Conservation (phyloP, 1,139 yeast genomes). For the Arxiozyma bovina region DNA sequence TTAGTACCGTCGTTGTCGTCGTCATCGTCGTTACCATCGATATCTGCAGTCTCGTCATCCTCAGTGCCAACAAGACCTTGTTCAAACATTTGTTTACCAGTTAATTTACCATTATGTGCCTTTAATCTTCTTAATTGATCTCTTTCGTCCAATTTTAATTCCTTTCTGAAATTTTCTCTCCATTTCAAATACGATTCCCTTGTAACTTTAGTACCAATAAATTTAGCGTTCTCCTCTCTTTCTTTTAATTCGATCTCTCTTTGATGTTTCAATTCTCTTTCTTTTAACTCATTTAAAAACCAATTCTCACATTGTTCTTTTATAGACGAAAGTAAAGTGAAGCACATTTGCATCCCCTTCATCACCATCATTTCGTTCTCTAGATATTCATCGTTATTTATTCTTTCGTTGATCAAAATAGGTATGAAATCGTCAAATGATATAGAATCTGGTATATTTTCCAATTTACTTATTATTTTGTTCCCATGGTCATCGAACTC, state of each 20-base stretch:
- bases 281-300: constrained; percentile 49
- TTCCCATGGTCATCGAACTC: constrained; percentile 41
- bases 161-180: constrained; percentile 55
- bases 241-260: constrained; percentile 48
- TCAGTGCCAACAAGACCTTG: constrained; percentile 68
- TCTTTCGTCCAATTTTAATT: constrained; percentile 47
- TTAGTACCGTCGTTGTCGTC: background rate
- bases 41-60: constrained; percentile 38
- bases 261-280: constrained; percentile 51
- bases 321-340: constrained; percentile 63
- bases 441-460: constrained; percentile 49
- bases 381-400: constrained; percentile 50
- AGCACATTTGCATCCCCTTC: constrained; percentile 76
- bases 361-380: constrained; percentile 46
- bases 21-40: constrained; percentile 5
- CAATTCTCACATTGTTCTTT: constrained; percentile 71
- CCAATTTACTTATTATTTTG: constrained; percentile 33
- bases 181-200: constrained; percentile 59
- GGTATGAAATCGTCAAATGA: constrained; percentile 44
- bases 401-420: constrained; percentile 28
- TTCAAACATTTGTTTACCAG: constrained; percentile 86
- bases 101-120: constrained; percentile 68
- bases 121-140: constrained; percentile 42
- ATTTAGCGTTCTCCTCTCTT: constrained; percentile 66
- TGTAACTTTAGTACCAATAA: constrained; percentile 73